Evolutionary conservation across 1,284 basidiomycete genomes (phyloP).

Genomic region (Sporisorium exsertum): DNA sequence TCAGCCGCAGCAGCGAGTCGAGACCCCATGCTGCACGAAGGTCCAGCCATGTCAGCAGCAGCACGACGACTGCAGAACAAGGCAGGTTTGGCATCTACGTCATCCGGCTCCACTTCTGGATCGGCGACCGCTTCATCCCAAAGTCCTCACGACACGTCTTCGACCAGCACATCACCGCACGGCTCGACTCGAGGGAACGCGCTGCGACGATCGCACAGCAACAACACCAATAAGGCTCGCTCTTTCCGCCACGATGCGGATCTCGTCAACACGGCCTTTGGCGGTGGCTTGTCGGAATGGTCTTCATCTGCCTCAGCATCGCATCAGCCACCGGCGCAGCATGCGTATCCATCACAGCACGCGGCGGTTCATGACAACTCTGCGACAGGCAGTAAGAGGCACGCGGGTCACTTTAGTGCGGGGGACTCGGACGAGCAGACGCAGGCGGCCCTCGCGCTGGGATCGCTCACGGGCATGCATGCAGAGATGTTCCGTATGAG

Average conservation of each 20-base stretch:
- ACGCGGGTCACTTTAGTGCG: conserved; percentile 34
- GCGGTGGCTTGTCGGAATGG: conserved; percentile 41
- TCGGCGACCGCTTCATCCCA: conserved; percentile 49
- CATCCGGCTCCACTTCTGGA: conserved; percentile 47
- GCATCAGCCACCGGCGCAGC: conserved; percentile 20
- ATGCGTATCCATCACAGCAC: conserved; percentile 27
- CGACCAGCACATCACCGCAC: conserved; percentile 49
- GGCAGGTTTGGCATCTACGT: conserved; percentile 15
- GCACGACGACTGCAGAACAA: conserved; percentile 37
- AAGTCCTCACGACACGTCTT: conserved; percentile 51
- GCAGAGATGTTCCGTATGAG: conserved; percentile 55
- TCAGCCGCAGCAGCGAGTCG: conserved; percentile 20
- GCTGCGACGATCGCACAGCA: conserved; percentile 38
- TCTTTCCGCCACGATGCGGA: conserved; percentile 45
- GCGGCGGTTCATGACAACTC: conserved; percentile 22
- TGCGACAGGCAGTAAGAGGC: conserved; percentile 44
- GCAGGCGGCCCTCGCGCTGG: conserved; percentile 41
- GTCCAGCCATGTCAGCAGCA: conserved; percentile 30
- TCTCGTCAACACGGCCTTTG: conserved; percentile 47
- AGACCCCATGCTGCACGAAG: conserved; percentile 40
- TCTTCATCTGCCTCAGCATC: conserved; percentile 9
- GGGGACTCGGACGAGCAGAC: conserved; percentile 47
- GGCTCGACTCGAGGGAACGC: conserved; percentile 28
- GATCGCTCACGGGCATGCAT: conserved; percentile 47
- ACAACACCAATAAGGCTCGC: conserved; percentile 34